Percentiles rank a stretch among this genome's conserved stretches.
Evolutionary conservation across 148 eudicot genomes (phyloP).

Genomic region (Rhododendron molle): DNA sequence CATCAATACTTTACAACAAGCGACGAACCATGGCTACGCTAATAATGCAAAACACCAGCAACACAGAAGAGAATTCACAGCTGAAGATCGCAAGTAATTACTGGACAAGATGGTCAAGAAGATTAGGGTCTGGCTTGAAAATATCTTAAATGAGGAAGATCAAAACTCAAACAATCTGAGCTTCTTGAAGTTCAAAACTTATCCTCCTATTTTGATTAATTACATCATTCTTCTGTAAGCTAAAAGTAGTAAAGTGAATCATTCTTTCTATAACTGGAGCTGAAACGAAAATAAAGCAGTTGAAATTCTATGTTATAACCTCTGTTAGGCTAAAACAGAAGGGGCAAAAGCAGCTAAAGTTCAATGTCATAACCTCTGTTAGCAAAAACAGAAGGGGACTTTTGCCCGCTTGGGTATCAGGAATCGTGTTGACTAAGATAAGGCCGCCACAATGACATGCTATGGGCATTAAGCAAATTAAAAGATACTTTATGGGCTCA

Average conservation of each 20-base stretch:
- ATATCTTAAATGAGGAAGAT: not conserved
- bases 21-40: not conserved
- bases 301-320: not conserved
- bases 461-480: not conserved
- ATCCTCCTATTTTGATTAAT: not conserved
- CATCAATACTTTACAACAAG: not conserved
- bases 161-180: not conserved
- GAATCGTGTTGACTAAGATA: not conserved
- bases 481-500: not conserved
- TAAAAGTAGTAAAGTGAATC: not conserved
- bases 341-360: not conserved
- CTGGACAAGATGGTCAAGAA: not conserved
- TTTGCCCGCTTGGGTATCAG: not conserved
- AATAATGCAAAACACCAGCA: not conserved
- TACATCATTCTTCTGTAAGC: not conserved
- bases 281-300: not conserved
- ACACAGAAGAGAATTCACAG: not conserved
- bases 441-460: not conserved
- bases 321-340: not conserved
- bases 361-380: not conserved
- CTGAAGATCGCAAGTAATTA: not conserved
- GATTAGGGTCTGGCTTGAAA: not conserved
- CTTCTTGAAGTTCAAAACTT: not conserved
- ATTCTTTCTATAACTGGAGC: not conserved
- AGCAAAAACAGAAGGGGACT: not conserved